Conservation (phyloP, 306 rosid species). For the Hippophae gyantsensis region DNA sequence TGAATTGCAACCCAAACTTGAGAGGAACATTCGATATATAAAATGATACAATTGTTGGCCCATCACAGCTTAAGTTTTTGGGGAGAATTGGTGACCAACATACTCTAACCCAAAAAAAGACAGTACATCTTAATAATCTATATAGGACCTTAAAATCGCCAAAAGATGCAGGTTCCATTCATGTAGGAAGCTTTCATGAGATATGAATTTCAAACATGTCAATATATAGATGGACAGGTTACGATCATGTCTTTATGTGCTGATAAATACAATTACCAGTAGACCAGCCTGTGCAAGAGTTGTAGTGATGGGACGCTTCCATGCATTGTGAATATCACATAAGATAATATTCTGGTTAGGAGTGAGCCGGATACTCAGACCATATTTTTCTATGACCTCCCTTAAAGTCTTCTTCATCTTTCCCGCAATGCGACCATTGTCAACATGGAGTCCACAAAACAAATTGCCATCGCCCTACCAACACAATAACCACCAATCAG, state of each 20-base stretch:
- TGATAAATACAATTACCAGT: slow-evolving; percentile 53
- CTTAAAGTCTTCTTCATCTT: slow-evolving; percentile 74
- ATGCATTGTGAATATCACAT: slow-evolving; percentile 67
- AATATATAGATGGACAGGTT: background rate
- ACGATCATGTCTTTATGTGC: slow-evolving; percentile 6
- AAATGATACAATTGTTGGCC: too few relatives aligned
- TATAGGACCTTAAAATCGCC: too few relatives aligned
- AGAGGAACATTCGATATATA: too few relatives aligned
- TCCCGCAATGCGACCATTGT: slow-evolving; percentile 81
- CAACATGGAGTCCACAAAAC: slow-evolving; percentile 86
- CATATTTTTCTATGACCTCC: slow-evolving; percentile 83
- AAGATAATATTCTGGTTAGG: slow-evolving; percentile 88
- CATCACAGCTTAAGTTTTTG: too few relatives aligned
- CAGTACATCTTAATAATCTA: too few relatives aligned
- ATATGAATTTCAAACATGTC: background rate
- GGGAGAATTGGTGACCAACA: too few relatives aligned
- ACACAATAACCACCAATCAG: slow-evolving; percentile 12
- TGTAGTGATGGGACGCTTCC: slow-evolving; percentile 92
- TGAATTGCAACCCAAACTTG: too few relatives aligned
- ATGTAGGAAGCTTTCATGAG: too few relatives aligned
- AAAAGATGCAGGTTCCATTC: too few relatives aligned
- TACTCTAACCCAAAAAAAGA: too few relatives aligned
- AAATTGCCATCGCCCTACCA: slow-evolving; percentile 80
- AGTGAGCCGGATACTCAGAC: slow-evolving; percentile 70
- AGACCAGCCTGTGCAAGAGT: slow-evolving; percentile 88